Base-by-base conservation (phyloP, 768 basidiomycete genomes). In the Trametes elegans region DNA sequence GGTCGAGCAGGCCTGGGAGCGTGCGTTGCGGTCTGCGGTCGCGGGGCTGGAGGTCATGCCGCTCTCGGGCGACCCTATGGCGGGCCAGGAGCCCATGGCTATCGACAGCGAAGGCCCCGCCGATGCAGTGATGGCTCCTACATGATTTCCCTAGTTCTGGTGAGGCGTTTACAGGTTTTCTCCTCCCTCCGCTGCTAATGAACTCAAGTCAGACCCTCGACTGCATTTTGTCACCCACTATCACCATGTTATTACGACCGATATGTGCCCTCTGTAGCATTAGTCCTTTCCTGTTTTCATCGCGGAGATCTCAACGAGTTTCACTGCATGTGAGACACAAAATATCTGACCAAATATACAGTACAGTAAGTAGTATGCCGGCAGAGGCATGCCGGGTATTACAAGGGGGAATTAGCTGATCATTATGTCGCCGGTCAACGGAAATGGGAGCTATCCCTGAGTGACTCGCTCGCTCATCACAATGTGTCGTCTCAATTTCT, bases 1-100 rank as follows among this genome's bases (percentile, higher is more conserved):
- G 58, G 75, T 90, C 4, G 84, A 89, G 57, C 88, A 94, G 67
- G 90, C 87, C 39, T 94, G 92, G 92, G 87, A 88, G 62, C 77
- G 92, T 50, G 90, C 90, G 11, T 66, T 95, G 53, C 74, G 87
- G 53, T 82, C 69, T 60, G 86, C 89, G 5, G 85, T 93, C 21
- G 84, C 84, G 32, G 89, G 82, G 1, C 67, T 94, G 57, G 88
- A 90, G 57, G 64, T 90, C 28, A 64, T 75, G 29, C 83, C 86
- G 7, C 29, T 65, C 23, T 53, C 63, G 11, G 64, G 60, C 23
- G 26, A 61, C 7, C 60, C 52, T 3, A 5, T 46, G 5, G 34
- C 54, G 23, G 40, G 35, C 5, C 13, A 21, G 21, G 36, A 40
- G 7, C 48, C 49, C 7, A 57, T 46, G 39, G 38, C 49, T 16